Percentiles rank a stretch among this genome's conserved stretches.
Conservation (phyloP, 2,329 filamentous ascomycete species). For the Annulohypoxylon truncatum region DNA sequence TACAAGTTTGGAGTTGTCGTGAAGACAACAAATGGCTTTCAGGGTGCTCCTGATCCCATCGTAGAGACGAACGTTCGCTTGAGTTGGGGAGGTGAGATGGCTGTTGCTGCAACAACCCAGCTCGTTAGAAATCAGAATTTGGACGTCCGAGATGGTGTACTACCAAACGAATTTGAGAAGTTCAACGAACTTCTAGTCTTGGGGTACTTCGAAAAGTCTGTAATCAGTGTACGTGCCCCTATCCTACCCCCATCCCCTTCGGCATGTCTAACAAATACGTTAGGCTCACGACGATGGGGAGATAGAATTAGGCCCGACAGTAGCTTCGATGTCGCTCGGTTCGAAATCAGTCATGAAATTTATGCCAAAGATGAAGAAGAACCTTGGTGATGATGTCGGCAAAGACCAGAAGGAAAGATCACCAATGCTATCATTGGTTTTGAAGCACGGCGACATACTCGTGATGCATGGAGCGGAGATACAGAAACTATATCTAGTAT, state of each 20-base stretch:
- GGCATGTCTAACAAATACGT: not conserved
- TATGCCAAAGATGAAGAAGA: conserved; percentile 60
- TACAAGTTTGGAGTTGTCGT: conserved; percentile 74
- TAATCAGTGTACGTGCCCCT: conserved; percentile 61
- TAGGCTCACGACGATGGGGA: conserved; percentile 77
- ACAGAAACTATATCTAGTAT: conserved; percentile 68
- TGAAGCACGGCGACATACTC: conserved; percentile 73
- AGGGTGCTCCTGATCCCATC: conserved; percentile 60
- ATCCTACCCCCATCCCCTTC: not conserved
- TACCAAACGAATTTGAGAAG: conserved; percentile 50
- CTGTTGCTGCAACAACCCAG: conserved; percentile 50
- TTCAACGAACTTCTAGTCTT: conserved; percentile 74
- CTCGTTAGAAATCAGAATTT: conserved; percentile 21
- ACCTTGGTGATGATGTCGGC: too few species aligned
- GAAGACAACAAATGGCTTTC: conserved; percentile 60
- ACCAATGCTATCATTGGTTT: conserved; percentile 52
- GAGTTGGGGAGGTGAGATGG: conserved; percentile 63
- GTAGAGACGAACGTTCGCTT: conserved; percentile 63
- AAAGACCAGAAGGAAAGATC: conserved; percentile 40
- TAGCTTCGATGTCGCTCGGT: conserved; percentile 71
- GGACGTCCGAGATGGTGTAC: conserved; percentile 23
- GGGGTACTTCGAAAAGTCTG: conserved; percentile 70
- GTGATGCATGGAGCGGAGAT: conserved; percentile 71
- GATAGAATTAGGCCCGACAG: conserved; percentile 68
- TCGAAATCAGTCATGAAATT: conserved; percentile 68